Percentiles rank a stretch among this genome's conserved stretches.
Evolutionary conservation across 2,329 filamentous ascomycete species (phyloP).

Genomic region (Hypoxylon sp.): DNA sequence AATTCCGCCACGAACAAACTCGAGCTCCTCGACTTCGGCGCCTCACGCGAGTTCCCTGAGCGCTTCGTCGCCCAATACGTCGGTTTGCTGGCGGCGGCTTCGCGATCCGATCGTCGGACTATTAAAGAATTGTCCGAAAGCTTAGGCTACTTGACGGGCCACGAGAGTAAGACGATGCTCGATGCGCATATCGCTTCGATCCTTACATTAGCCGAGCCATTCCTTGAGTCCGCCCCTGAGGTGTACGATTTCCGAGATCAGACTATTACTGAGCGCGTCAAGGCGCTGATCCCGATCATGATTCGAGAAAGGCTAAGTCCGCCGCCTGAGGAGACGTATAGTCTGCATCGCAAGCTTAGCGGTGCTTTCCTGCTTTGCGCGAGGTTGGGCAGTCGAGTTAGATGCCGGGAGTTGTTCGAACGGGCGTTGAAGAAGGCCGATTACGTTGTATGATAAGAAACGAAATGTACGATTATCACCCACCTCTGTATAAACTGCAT

Average conservation of each 20-base stretch:
- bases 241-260: constrained; percentile 94
- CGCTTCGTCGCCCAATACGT: constrained; percentile 87
- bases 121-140: constrained; percentile 79
- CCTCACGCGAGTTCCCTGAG: constrained; percentile 86
- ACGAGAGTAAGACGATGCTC: constrained; percentile 87
- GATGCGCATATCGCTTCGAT: constrained; percentile 92
- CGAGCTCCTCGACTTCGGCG: constrained; percentile 95
- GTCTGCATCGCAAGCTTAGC: constrained; percentile 92
- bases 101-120: constrained; percentile 73
- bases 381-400: constrained; percentile 83
- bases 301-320: constrained; percentile 88
- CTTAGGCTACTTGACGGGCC: constrained; percentile 92
- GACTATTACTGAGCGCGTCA: constrained; percentile 95
- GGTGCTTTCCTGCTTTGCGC: constrained; percentile 96
- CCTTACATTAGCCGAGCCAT: constrained; percentile 92
- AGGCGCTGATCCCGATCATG: constrained; percentile 92
- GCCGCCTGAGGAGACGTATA: constrained; percentile 97
- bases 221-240: constrained; percentile 80
- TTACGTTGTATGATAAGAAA: constrained; percentile 31
- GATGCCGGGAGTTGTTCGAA: constrained; percentile 84
- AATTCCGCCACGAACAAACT: constrained; percentile 79
- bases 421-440: constrained; percentile 63
- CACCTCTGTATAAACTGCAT: constrained; percentile 28
- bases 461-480: constrained; percentile 17
- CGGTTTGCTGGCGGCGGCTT: constrained; percentile 83